Conservation (phyloP, 768 basidiomycete genomes). For the Mycena leptocephala region DNA sequence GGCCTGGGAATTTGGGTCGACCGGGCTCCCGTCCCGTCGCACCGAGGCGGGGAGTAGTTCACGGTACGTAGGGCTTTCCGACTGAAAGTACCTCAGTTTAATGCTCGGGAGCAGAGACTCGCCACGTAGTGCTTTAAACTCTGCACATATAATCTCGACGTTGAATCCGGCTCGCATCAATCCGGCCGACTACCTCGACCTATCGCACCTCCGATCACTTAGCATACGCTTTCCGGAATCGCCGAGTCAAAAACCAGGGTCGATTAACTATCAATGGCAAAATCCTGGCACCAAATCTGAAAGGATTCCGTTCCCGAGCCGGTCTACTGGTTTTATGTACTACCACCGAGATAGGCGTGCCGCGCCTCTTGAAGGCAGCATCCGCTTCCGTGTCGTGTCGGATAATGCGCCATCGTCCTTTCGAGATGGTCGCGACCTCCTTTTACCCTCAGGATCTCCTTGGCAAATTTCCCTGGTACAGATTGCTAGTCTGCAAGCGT, state of each 20-base stretch:
- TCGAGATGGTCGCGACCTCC: neutral
- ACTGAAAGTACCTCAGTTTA: too few relatives aligned
- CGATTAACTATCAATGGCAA: neutral
- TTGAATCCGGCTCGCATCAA: neutral
- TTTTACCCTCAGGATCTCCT: neutral
- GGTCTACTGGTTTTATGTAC: neutral
- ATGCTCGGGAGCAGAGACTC: too few relatives aligned
- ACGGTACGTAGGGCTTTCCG: too few relatives aligned
- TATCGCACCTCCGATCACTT: neutral
- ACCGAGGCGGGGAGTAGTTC: too few relatives aligned
- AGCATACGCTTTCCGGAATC: neutral
- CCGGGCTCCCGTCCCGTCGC: too few relatives aligned
- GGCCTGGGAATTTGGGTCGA: too few relatives aligned
- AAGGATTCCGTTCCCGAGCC: too few relatives aligned
- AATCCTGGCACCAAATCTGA: too few relatives aligned
- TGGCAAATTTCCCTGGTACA: conserved; percentile 1
- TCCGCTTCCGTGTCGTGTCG: neutral
- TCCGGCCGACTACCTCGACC: neutral
- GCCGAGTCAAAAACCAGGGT: neutral
- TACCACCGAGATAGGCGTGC: neutral
- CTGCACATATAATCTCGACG: neutral
- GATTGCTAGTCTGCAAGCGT: too few relatives aligned
- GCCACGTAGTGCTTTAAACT: too few relatives aligned
- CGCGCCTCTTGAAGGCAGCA: neutral
- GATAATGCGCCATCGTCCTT: neutral